Evolutionary conservation across 2,329 filamentous ascomycete species (phyloP), one percentile per base, ranked within the genome.

Genomic region (Alternaria novae-zelandiae): DNA sequence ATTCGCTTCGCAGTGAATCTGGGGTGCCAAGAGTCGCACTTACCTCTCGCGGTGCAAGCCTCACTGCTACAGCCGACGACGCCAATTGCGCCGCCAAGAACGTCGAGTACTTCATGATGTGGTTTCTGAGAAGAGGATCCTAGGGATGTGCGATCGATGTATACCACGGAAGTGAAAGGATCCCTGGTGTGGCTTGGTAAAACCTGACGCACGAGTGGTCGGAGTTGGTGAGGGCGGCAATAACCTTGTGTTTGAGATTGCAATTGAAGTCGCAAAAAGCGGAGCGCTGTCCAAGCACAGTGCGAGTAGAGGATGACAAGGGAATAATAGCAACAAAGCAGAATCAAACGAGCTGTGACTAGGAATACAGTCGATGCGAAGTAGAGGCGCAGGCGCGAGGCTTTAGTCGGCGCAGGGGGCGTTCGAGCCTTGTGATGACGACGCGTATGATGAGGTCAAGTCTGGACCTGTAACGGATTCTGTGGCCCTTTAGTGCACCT

Each of bases 21-120:
- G 57, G 63, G 45, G 63, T 68, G 71, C 73, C 73, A 76, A 73
- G 70, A 64, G 66, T 57, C 28, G 54, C 61, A 72, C 78, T 71
- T 74, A 80, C 78, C 63, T 79, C 71, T 63, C 78, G 73, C 41
- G 73, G 66, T 43, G 67, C 74, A 54, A 80, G 69, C 53, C 67
- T 70, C 45, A 79, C 65, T 45, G 75, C 77, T 36, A 65, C 60
- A 36, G 70, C 65, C 59, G 72, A 71, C 63, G 74, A 70, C 66
- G 74, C 64, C 69, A 79, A 61, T 51, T 72, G 68, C 30, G 74
- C 70, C 56, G 71, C 71, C 57, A 77, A 56, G 55, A 79, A 59
- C 36, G 70, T 65, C 49, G 72, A 74, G 51, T 59, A 75, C 63
- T 76, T 79, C 78, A 80, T 80, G 26, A 54, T 55, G 32, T 45